phyloP scores from a whole-genome alignment of 2,329 filamentous ascomycete species.

The Claviceps fusiformis region DNA sequence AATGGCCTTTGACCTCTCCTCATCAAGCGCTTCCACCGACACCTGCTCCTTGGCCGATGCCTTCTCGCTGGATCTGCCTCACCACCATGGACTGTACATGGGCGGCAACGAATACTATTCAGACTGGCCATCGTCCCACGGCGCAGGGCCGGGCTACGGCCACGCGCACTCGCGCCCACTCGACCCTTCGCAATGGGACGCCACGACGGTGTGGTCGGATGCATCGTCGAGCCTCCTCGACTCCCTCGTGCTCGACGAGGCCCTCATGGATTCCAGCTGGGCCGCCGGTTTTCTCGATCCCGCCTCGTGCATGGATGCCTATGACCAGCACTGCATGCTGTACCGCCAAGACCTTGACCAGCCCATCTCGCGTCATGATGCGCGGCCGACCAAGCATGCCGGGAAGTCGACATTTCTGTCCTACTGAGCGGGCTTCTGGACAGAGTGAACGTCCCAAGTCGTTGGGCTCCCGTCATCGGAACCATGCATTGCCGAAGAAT shows the following conservation, averaged over 20 bases:
- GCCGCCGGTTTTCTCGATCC: conserved; percentile 1
- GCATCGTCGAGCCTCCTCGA: conserved; percentile 3
- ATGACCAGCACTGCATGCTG: conserved; percentile 2
- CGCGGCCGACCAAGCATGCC: conserved; percentile 1
- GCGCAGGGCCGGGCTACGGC: background rate
- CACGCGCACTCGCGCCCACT: background rate
- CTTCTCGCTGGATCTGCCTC: background rate
- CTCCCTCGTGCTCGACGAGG: conserved; percentile 2
- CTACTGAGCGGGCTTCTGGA: background rate
- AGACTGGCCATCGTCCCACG: background rate
- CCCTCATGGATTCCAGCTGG: conserved; percentile 1
- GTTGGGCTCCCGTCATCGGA: too few relatives aligned
- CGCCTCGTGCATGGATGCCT: conserved; percentile 2
- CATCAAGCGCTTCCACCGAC: background rate
- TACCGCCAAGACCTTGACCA: background rate
- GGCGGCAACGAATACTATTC: conserved; percentile 1
- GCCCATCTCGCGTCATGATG: background rate
- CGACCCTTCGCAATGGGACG: conserved; percentile 3
- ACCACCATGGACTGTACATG: background rate
- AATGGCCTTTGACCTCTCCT: conserved; percentile 2
- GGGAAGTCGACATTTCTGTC: conserved; percentile 4
- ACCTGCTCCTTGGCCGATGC: background rate
- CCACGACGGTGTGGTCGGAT: conserved; percentile 6
- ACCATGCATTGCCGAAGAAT: too few relatives aligned
- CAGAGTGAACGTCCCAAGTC: too few relatives aligned